phyloP scores from a whole-genome alignment of 1,284 basidiomycete genomes.

The Ganoderma lucidum region DNA sequence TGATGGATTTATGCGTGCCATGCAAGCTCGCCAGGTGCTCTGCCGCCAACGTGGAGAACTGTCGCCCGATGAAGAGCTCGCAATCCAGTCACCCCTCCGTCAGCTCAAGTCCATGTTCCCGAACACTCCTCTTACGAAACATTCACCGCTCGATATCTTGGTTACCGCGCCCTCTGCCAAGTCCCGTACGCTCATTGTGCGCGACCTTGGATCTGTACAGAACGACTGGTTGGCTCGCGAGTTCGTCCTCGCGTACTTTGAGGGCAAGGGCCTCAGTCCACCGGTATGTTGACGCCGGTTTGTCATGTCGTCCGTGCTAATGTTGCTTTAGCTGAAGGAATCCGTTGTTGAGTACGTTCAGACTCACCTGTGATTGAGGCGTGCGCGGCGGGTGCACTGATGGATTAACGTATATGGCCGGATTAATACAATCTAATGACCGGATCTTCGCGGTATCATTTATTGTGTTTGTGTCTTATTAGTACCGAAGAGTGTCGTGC shows the following conservation, averaged over 20 bases:
- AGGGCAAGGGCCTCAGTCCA: constrained; percentile 73
- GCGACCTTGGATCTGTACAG: constrained; percentile 75
- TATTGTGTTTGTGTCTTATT: neutral
- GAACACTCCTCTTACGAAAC: constrained; percentile 69
- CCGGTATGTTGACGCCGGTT: constrained; percentile 54
- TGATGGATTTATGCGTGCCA: constrained; percentile 84
- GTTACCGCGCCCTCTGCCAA: constrained; percentile 57
- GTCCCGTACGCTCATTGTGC: constrained; percentile 67
- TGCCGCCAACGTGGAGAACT: constrained; percentile 60
- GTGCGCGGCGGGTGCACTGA: neutral
- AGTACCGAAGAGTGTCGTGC: neutral
- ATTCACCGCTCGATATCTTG: constrained; percentile 72
- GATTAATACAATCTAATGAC: neutral
- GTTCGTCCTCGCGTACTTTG: constrained; percentile 79
- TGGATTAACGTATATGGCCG: neutral
- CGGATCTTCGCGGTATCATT: neutral
- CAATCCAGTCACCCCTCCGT: constrained; percentile 68
- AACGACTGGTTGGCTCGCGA: constrained; percentile 78
- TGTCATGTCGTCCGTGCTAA: neutral
- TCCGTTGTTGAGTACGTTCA: constrained; percentile 39
- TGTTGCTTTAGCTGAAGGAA: constrained; percentile 38
- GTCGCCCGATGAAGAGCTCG: constrained; percentile 63
- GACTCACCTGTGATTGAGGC: constrained; percentile 15
- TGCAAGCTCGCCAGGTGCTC: constrained; percentile 70
- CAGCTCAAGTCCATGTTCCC: constrained; percentile 82